phyloP scores from a whole-genome alignment of 2,329 filamentous ascomycete species.

The Penicillium sclerotigenum region DNA sequence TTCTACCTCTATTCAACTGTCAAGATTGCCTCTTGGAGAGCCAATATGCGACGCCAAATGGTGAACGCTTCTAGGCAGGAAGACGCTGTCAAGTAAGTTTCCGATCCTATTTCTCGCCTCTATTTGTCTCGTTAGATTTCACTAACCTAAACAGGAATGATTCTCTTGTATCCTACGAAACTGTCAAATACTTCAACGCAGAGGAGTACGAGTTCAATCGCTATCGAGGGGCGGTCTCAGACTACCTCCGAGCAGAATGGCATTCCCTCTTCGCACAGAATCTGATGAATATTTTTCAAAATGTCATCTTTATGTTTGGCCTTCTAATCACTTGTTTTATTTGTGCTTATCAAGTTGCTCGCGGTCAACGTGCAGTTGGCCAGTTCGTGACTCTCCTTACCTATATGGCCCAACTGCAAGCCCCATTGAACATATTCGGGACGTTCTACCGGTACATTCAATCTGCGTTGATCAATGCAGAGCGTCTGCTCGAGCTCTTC shows the following conservation, averaged over 20 bases:
- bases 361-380: constrained; percentile 56
- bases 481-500: constrained; percentile 58
- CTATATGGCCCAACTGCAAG: constrained; percentile 71
- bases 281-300: constrained; percentile 72
- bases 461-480: constrained; percentile 38
- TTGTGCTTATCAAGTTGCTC: constrained; percentile 66
- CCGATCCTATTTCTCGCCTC: accelerated
- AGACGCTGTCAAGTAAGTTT: constrained; percentile 75
- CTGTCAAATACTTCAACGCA: constrained; percentile 81
- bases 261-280: constrained; percentile 68
- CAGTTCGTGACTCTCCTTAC: constrained; percentile 69
- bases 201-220: constrained; percentile 70
- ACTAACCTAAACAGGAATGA: constrained; percentile 59
- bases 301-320: constrained; percentile 66
- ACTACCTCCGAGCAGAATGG: constrained; percentile 64
- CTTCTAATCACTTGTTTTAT: constrained; percentile 68
- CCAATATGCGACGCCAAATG: constrained; percentile 82
- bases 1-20: constrained; percentile 52
- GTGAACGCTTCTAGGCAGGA: constrained; percentile 88
- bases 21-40: constrained; percentile 71
- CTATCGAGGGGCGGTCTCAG: constrained; percentile 64
- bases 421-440: constrained; percentile 68
- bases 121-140: not conserved
- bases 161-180: constrained; percentile 91
- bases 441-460: constrained; percentile 53